Conservation (phyloP, 179 eudicot species). For the Silene noctiflora region DNA sequence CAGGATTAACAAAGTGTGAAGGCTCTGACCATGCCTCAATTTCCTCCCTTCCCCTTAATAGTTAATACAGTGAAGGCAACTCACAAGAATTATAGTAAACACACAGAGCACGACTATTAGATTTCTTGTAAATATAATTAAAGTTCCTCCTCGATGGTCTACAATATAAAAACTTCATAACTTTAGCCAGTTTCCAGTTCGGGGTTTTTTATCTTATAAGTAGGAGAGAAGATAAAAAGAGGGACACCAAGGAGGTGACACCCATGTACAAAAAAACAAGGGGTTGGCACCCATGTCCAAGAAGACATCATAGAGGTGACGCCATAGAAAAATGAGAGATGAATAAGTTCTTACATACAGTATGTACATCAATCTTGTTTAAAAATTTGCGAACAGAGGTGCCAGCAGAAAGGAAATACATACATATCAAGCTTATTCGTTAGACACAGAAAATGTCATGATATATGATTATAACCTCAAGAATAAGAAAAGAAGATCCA, state of each 20-base stretch:
- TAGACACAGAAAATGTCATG: not conserved
- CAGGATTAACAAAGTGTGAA: not conserved
- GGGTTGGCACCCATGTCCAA: no score
- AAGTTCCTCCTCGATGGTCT: no score
- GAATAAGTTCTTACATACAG: no score
- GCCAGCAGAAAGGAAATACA: not conserved
- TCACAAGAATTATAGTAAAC: no score
- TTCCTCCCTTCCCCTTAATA: no score
- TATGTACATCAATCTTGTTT: not conserved
- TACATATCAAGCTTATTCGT: not conserved
- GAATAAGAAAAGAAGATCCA: not conserved
- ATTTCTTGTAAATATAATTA: not conserved
- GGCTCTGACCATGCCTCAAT: not conserved
- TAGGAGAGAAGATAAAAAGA: not conserved
- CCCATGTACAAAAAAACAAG: no score
- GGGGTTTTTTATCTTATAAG: not conserved
- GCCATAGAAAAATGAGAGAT: no score
- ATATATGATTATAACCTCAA: not conserved
- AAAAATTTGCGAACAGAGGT: not conserved
- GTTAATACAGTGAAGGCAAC: no score
- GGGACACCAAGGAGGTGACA: no score
- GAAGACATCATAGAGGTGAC: no score
- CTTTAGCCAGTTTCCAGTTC: not conserved
- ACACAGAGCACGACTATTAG: not conserved
- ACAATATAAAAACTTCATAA: not conserved